Percentiles rank a stretch among this genome's conserved stretches.
Conservation (phyloP, 2,329 filamentous ascomycete genomes). For the Botrytis paeoniae region DNA sequence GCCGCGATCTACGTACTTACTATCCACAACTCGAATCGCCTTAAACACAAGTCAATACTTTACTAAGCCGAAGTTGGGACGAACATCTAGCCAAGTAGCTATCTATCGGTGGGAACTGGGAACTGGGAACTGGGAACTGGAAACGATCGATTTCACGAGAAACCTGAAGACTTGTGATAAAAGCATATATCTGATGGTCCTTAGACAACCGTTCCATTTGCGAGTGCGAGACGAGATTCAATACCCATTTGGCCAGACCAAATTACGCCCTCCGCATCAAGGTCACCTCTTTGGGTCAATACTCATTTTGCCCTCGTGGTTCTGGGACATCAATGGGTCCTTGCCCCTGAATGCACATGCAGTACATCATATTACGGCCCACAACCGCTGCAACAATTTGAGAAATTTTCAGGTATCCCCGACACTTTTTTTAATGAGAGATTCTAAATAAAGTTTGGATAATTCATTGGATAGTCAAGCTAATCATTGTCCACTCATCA, state of each 20-base stretch:
- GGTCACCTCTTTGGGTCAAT: conserved; percentile 9
- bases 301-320: conserved; percentile 12
- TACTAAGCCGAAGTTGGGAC: neutral
- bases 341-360: conserved; percentile 14
- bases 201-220: neutral
- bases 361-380: neutral
- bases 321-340: conserved; percentile 19
- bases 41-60: neutral
- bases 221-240: neutral
- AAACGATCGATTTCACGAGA: neutral
- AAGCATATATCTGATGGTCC: neutral
- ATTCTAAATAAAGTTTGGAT: neutral
- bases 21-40: neutral
- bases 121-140: neutral
- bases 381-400: neutral
- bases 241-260: conserved; percentile 10
- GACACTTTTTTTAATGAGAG: conserved; percentile 2
- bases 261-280: conserved; percentile 15
- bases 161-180: neutral
- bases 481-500: neutral
- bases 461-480: neutral
- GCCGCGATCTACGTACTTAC: neutral
- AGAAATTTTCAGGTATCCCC: neutral
- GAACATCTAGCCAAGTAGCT: neutral
- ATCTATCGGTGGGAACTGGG: neutral